These are phyloP conservation scores for Cladosporium austrohemisphaericum DNA, from an alignment of 2,329 filamentous ascomycete species.

Conservation along the genomic window DNA sequence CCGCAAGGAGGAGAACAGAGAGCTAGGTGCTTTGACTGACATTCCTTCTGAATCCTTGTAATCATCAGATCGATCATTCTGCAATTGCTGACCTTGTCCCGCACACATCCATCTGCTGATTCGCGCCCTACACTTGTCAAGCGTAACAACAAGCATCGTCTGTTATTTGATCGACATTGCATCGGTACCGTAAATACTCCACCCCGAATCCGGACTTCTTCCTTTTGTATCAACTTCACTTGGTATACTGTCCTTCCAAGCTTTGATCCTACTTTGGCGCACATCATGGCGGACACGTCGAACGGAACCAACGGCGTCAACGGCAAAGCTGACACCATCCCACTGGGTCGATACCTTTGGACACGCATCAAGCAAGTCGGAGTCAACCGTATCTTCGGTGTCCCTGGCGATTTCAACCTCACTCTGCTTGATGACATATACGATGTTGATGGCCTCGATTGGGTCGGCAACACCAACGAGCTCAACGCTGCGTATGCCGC, in stretches of 20 bases:
- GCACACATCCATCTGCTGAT: too few relatives aligned
- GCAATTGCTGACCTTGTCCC: not conserved
- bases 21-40: too few relatives aligned
- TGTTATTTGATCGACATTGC: too few relatives aligned
- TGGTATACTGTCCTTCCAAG: not conserved
- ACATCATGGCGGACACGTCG: conserved; percentile 3
- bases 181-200: too few relatives aligned
- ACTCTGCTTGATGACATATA: conserved; percentile 44
- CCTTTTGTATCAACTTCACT: not conserved
- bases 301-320: conserved; percentile 1
- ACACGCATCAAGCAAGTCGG: conserved; percentile 40
- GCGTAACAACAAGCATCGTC: too few relatives aligned
- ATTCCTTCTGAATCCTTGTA: too few relatives aligned
- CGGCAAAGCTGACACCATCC: conserved; percentile 29
- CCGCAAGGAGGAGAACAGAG: conserved; percentile 10
- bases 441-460: conserved; percentile 37
- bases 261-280: too few relatives aligned
- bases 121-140: too few relatives aligned
- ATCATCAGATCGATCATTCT: not conserved
- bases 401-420: conserved; percentile 47
- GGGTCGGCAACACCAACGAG: conserved; percentile 56
- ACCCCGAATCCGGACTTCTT: too few relatives aligned
- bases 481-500: conserved; percentile 57
- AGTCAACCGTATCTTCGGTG: conserved; percentile 40
- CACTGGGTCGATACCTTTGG: conserved; percentile 43